Evolutionary conservation across 2,329 filamentous ascomycete species (phyloP).

Genomic region (Drechmeria coniospora): DNA sequence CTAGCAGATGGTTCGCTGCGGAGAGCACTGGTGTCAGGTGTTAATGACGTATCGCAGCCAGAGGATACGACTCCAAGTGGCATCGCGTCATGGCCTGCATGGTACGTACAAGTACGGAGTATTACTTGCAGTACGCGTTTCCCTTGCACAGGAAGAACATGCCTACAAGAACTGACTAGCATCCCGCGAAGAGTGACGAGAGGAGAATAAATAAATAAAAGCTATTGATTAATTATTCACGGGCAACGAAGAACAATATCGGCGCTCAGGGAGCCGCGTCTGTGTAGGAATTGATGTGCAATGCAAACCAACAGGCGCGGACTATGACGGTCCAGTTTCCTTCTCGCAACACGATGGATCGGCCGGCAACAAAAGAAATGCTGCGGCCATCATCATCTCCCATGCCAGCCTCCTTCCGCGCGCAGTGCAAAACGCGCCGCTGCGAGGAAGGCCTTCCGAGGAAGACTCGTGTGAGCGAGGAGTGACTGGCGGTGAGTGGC

Average conservation of each 20-base stretch:
- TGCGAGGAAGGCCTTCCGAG: conserved; percentile 18
- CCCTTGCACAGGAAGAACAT: no score
- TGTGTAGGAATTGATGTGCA: conserved; percentile 19
- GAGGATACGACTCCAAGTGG: neutral
- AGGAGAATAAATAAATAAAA: no score
- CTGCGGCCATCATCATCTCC: no score
- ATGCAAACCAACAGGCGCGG: conserved; percentile 24
- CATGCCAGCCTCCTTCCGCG: conserved; percentile 22
- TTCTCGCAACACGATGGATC: conserved; percentile 22
- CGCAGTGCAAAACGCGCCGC: conserved; percentile 20
- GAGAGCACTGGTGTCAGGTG: neutral
- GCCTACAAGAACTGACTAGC: no score
- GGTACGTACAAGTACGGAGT: no score
- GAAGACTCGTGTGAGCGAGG: conserved; percentile 18
- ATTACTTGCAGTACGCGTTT: no score
- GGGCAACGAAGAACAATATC: conserved; percentile 20
- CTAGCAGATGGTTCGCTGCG: no score
- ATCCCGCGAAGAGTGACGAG: no score
- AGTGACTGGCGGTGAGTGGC: conserved; percentile 17
- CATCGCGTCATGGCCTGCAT: neutral
- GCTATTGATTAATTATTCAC: no score
- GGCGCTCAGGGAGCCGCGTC: conserved; percentile 37
- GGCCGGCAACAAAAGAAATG: no score
- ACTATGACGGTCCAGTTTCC: conserved; percentile 36
- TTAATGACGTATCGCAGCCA: neutral